Percentiles rank a stretch among this genome's conserved stretches.
phyloP scores from a whole-genome alignment of 2,329 filamentous ascomycete genomes.

The Didymella glomerata region DNA sequence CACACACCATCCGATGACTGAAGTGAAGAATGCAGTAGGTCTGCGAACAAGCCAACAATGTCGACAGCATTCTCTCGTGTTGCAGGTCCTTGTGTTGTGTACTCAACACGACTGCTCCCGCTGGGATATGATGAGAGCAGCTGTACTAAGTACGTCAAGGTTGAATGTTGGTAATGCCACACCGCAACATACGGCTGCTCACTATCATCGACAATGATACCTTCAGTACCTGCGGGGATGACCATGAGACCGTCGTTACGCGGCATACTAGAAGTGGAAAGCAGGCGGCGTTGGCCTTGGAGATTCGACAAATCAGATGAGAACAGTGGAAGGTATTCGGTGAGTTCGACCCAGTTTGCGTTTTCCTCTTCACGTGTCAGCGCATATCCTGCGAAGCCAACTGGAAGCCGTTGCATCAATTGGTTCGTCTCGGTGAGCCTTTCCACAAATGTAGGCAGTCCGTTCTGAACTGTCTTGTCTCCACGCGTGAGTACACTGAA shows the following conservation, averaged over 20 bases:
- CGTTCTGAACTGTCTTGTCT: conserved; percentile 56
- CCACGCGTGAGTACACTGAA: conserved; percentile 69
- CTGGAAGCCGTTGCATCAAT: conserved; percentile 80
- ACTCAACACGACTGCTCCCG: conserved; percentile 60
- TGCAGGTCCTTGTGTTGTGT: conserved; percentile 57
- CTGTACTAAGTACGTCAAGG: conserved; percentile 79
- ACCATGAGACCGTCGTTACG: conserved; percentile 59
- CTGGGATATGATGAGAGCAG: conserved; percentile 73
- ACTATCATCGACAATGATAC: conserved; percentile 76
- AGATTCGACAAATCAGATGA: conserved; percentile 32
- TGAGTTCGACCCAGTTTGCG: conserved; percentile 77
- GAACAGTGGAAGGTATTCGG: conserved; percentile 71
- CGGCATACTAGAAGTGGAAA: conserved; percentile 26
- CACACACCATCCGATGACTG: conserved; percentile 39
- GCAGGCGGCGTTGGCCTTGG: conserved; percentile 36
- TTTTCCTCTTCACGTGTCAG: conserved; percentile 87
- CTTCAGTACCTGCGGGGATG: conserved; percentile 71
- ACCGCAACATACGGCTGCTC: conserved; percentile 77
- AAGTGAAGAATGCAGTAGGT: conserved; percentile 64
- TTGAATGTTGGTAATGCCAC: conserved; percentile 79
- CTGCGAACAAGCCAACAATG: conserved; percentile 76
- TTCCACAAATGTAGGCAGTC: conserved; percentile 63
- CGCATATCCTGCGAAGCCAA: conserved; percentile 75
- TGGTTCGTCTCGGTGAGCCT: conserved; percentile 74
- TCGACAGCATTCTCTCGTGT: conserved; percentile 73